Conservation (phyloP, 2,329 filamentous ascomycete genomes). For the Albifimbria verrucaria region DNA sequence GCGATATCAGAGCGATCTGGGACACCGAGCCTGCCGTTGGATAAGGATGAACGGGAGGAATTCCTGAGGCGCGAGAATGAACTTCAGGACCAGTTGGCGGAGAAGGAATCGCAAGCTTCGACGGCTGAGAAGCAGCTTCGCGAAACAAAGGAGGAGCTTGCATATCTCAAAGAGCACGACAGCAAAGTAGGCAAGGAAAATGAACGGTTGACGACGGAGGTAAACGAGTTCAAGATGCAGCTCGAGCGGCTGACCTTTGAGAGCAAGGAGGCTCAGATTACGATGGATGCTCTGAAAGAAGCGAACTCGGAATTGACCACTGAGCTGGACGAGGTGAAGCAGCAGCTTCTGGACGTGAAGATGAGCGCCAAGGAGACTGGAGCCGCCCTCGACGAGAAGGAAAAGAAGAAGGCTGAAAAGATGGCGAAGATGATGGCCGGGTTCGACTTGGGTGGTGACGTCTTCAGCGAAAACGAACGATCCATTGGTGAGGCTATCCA, state of each 20-base stretch:
- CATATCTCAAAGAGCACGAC: constrained; percentile 81
- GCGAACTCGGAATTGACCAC: constrained; percentile 89
- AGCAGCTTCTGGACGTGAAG: constrained; percentile 90
- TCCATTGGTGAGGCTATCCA: constrained; percentile 81
- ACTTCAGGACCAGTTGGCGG: constrained; percentile 91
- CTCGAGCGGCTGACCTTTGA: constrained; percentile 94
- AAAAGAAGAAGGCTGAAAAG: constrained; percentile 97
- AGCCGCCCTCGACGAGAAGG: constrained; percentile 90
- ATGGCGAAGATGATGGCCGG: constrained; percentile 99
- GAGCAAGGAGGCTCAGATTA: constrained; percentile 93
- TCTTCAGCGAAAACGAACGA: constrained; percentile 90
- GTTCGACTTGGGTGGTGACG: constrained; percentile 88
- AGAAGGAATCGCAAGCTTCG: constrained; percentile 81
- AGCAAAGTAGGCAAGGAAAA: constrained; percentile 83
- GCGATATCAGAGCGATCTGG: constrained; percentile 74
- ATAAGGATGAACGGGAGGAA: constrained; percentile 96
- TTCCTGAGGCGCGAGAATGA: constrained; percentile 95
- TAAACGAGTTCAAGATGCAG: constrained; percentile 95
- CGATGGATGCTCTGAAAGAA: constrained; percentile 96
- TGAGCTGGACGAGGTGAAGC: constrained; percentile 93
- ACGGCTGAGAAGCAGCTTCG: constrained; percentile 76
- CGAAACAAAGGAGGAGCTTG: constrained; percentile 82
- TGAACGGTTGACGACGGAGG: constrained; percentile 77
- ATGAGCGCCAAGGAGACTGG: constrained; percentile 95
- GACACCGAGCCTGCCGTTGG: constrained; percentile 82